Evolutionary conservation across 176 grass and related monocot genomes (phyloP).

Genomic region (Carex cristatella): DNA sequence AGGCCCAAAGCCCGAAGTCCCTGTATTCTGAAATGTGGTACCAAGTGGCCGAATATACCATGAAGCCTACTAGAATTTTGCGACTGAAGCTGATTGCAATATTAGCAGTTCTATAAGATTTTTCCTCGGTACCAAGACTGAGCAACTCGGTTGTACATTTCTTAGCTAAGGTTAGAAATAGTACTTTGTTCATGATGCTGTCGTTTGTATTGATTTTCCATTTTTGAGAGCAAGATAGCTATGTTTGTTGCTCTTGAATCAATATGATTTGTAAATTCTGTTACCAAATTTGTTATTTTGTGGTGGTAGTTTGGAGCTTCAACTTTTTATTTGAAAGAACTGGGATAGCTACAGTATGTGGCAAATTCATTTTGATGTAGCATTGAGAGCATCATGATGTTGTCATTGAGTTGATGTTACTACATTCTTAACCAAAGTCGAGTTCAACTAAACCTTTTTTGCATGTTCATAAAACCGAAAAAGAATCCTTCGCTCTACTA

Average conservation of each 20-base stretch:
- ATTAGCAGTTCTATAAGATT: background rate
- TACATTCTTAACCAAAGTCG: background rate
- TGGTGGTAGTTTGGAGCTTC: background rate
- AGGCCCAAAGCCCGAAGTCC: background rate
- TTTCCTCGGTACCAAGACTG: background rate
- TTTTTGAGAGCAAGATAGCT: conserved; percentile 4
- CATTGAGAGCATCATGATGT: background rate
- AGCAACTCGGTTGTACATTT: conserved; percentile 23
- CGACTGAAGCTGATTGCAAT: conserved; percentile 3
- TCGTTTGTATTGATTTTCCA: conserved; percentile 2
- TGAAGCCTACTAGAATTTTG: conserved; percentile 11
- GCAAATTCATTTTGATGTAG: background rate
- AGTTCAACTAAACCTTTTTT: background rate
- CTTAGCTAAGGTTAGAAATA: conserved; percentile 18
- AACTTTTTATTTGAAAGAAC: background rate
- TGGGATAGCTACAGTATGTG: background rate
- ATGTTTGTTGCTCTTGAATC: background rate
- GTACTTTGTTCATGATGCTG: background rate
- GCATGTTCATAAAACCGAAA: background rate
- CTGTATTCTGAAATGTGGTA: background rate
- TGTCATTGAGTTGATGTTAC: background rate
- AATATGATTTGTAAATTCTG: conserved; percentile 10
- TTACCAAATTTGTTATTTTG: conserved; percentile 19
- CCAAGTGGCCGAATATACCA: background rate
- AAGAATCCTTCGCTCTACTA: background rate